These are phyloP conservation scores for Plasmodium knowlesi DNA, from an alignment of 169 alveolate genomes.

Conservation along the genomic window DNA sequence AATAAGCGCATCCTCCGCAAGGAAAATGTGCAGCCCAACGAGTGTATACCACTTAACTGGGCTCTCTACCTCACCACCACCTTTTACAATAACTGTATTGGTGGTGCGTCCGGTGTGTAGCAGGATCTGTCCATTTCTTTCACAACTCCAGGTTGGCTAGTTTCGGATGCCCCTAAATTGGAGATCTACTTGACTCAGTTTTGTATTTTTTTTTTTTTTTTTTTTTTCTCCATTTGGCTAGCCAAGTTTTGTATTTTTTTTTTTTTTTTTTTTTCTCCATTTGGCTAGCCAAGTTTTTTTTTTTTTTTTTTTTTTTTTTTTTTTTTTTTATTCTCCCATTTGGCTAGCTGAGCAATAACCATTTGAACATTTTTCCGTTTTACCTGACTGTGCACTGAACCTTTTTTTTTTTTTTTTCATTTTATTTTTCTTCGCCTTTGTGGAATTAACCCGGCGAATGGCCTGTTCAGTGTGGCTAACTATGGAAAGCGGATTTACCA, in stretches of 20 bases:
- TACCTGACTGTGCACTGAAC: not conserved
- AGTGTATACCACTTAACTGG: constrained; percentile 14
- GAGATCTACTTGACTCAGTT: not conserved
- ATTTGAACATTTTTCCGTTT: not conserved
- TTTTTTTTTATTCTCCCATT: not conserved
- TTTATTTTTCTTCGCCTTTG: not conserved
- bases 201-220: not conserved
- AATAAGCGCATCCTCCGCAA: constrained; percentile 15
- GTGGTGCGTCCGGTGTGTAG: not conserved
- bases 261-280: not conserved
- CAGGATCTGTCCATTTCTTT: not conserved
- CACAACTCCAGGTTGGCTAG: not conserved
- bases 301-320: not conserved
- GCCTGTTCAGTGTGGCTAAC: not conserved
- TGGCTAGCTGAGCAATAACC: not conserved
- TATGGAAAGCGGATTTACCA: not conserved
- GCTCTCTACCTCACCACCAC: constrained; percentile 23
- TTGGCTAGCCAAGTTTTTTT: not conserved
- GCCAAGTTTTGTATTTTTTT: not conserved
- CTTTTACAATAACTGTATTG: constrained; percentile 38
- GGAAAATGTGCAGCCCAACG: constrained; percentile 33
- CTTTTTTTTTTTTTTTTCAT: not conserved
- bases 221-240: not conserved
- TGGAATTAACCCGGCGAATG: not conserved
- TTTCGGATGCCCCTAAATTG: not conserved